Percentiles rank a stretch among this genome's conserved stretches.
Evolutionary conservation across 2,329 filamentous ascomycete genomes (phyloP).

Genomic region (Aspergillus fumigatus): DNA sequence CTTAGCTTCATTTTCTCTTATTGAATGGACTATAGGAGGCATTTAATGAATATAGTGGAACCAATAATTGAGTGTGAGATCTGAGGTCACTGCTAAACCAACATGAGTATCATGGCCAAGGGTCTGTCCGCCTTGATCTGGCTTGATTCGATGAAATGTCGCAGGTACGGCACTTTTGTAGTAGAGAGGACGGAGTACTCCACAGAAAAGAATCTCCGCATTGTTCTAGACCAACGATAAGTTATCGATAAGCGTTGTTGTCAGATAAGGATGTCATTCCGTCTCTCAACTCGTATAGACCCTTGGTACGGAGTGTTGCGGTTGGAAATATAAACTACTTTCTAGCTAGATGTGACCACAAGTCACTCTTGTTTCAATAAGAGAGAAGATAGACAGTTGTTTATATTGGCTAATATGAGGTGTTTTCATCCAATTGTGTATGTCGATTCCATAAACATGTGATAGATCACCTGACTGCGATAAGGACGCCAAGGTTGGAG

Average conservation of each 20-base stretch:
- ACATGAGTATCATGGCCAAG: neutral
- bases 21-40: neutral
- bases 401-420: neutral
- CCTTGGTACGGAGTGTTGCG: neutral
- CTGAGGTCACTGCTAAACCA: neutral
- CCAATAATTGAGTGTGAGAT: neutral
- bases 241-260: neutral
- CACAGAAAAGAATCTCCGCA: neutral
- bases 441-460: neutral
- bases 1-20: neutral
- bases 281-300: neutral
- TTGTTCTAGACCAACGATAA: neutral
- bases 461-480: slow-evolving; percentile 13
- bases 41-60: neutral
- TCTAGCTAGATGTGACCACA: neutral
- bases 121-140: no score
- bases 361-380: neutral
- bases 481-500: slow-evolving; percentile 14
- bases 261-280: neutral
- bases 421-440: neutral
- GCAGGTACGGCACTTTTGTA: neutral
- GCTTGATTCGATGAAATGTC: neutral
- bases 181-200: neutral
- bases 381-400: neutral
- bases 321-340: neutral